Percentiles rank a stretch among this genome's conserved stretches.
Conservation (phyloP, 495 filamentous ascomycete genomes). For the Penicillium samsonianum region DNA sequence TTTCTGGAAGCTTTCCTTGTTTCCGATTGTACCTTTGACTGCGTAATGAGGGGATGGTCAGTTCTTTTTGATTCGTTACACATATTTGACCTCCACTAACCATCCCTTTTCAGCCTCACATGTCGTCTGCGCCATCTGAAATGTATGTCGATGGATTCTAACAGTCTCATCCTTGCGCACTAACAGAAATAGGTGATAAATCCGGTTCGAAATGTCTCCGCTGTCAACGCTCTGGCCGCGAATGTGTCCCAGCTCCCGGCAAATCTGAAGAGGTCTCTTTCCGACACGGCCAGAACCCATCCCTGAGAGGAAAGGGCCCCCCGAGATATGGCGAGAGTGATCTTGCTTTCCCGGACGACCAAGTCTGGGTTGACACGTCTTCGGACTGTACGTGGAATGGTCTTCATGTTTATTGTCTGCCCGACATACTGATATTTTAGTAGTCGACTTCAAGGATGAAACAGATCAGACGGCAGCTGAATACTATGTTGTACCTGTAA, state of each 20-base stretch:
- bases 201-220: conserved; percentile 43
- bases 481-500: conserved; percentile 38
- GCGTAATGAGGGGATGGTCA: conserved; percentile 52
- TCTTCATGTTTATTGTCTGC: neutral
- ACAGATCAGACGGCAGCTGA: conserved; percentile 45
- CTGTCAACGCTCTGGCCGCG: conserved; percentile 45
- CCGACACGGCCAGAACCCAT: conserved; percentile 48
- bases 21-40: conserved; percentile 20
- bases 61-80: conserved; percentile 11
- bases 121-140: conserved; percentile 51
- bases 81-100: conserved; percentile 5
- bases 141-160: conserved; percentile 30
- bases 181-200: conserved; percentile 39
- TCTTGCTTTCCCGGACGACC: conserved; percentile 42
- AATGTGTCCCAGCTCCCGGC: conserved; percentile 43
- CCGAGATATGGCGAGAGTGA: conserved; percentile 49
- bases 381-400: conserved; percentile 29
- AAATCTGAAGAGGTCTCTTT: conserved; percentile 47
- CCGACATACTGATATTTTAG: conserved; percentile 2
- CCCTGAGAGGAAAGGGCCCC: conserved; percentile 40
- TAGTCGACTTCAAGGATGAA: conserved; percentile 47
- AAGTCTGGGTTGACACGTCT: conserved; percentile 40
- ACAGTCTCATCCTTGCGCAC: neutral
- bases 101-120: conserved; percentile 37
- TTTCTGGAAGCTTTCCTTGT: conserved; percentile 31